Evolutionary conservation across 108 stramenopile genomes (phyloP).

Genomic region (Craspedostauros australis): DNA sequence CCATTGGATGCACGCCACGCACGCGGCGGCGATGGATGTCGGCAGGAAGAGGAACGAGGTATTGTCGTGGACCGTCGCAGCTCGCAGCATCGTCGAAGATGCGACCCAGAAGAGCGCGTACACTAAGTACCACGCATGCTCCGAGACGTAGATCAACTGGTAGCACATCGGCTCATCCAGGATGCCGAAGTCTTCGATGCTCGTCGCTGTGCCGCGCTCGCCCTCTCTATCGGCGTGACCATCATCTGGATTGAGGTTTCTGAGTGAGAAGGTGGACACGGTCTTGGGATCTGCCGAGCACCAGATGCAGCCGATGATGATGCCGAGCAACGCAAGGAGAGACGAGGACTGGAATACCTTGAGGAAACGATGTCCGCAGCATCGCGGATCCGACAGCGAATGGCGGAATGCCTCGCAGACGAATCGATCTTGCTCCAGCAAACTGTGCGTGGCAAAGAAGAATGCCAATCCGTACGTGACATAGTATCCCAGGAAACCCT

Average conservation of each 20-base stretch:
- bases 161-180: conserved; percentile 1
- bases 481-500: conserved; percentile 12
- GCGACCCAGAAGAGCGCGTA: conserved; percentile 25
- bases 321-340: background rate
- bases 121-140: background rate
- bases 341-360: background rate
- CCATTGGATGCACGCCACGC: conserved; percentile 7
- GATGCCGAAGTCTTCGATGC: background rate
- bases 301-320: conserved; percentile 11
- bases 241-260: background rate
- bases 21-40: conserved; percentile 5
- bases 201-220: background rate
- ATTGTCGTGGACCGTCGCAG: background rate
- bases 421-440: conserved; percentile 1
- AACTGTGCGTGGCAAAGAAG: conserved; percentile 18
- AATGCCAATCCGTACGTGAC: background rate
- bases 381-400: background rate
- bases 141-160: background rate
- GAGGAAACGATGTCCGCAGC: background rate
- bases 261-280: no score
- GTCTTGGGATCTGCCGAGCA: conserved; percentile 7
- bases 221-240: background rate
- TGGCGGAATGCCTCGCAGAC: background rate
- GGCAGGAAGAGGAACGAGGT: conserved; percentile 3
- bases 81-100: conserved; percentile 4